Base-by-base conservation (phyloP, 768 basidiomycete species). In the Candolleomyces eurysporus region DNA sequence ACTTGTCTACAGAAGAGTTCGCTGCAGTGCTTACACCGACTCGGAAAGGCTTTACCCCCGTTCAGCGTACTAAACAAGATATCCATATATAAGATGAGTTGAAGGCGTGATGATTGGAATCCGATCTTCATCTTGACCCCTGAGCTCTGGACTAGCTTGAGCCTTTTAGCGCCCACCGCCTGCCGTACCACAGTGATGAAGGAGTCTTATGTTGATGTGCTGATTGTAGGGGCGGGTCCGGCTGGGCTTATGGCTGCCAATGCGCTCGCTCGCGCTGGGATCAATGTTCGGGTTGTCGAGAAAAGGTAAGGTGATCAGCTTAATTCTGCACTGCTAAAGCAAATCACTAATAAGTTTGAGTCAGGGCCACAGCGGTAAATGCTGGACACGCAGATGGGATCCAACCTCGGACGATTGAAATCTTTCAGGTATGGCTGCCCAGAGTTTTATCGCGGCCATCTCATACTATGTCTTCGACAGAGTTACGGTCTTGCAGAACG, bases 401-500 rank as follows among this genome's bases (percentile, higher is more conserved):
- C 56, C 82, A 83, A 67, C 84, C 84, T 4, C 71, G 84, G 56
- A 83, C 80, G 2, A 73, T 81, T 8, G 82, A 84, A 70, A 82
- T 86, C 3, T 69, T 86, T 16, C 82, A 85, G 77, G 84, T 82
- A 55, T 50, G 58, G 8, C 11, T 53, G 17, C 42, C 52, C 14
- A 26, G 26, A 26, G 26, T 36, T 19, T 17, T 13, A 6, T n/a
- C 50, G 6, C 36, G 31, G 16, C 13, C 48, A 39, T 51, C 19
- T 48, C 26, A 2, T 50, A 32, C 13, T 0, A 16, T n/a, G 16
- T 16, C 26, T 36, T 19, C 6, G 11, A 8, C 56, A 92, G 90
- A 92, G 90, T 63, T 92, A 92, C 72, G 91, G 90, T 6, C 79
- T 92, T 6, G 88, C 83, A 0, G 86, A 90, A 17, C 79, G 82